Conservation (phyloP, 495 filamentous ascomycete species). For the Talaromyces stipitatus region DNA sequence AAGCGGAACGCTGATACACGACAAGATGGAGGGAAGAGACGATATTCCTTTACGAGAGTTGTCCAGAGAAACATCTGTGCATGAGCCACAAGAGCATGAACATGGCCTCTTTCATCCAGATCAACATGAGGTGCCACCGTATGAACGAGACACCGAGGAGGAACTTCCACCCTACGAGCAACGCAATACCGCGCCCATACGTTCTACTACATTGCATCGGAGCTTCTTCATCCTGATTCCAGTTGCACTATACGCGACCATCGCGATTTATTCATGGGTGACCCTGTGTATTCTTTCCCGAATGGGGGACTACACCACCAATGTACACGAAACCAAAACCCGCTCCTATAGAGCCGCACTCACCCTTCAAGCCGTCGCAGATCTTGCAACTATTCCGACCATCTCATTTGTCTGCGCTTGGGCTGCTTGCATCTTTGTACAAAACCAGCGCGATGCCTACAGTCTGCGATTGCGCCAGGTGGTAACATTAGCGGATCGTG, state of each 20-base stretch:
- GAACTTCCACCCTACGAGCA: constrained; percentile 4
- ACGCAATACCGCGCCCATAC: neutral
- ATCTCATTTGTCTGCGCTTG: constrained; percentile 17
- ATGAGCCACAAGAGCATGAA: neutral
- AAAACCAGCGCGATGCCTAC: constrained; percentile 13
- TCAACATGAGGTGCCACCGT: neutral
- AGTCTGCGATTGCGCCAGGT: constrained; percentile 16
- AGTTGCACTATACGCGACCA: neutral
- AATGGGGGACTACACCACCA: neutral
- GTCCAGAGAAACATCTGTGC: neutral
- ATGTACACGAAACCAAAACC: neutral
- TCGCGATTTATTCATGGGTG: constrained; percentile 5
- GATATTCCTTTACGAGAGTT: neutral
- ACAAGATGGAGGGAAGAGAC: neutral
- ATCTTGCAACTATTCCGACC: constrained; percentile 10
- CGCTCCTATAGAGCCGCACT: neutral
- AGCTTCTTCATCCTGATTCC: constrained; percentile 2
- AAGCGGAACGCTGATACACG: neutral
- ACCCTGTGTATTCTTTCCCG: constrained; percentile 2
- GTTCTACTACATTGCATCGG: neutral
- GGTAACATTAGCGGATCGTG: constrained; percentile 14
- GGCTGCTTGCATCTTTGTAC: constrained; percentile 16
- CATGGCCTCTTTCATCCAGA: neutral
- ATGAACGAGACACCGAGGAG: neutral
- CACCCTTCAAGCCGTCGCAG: neutral